These are phyloP conservation scores for Brassica carinata DNA, from an alignment of 345 rosid species.

Conservation along the genomic window DNA sequence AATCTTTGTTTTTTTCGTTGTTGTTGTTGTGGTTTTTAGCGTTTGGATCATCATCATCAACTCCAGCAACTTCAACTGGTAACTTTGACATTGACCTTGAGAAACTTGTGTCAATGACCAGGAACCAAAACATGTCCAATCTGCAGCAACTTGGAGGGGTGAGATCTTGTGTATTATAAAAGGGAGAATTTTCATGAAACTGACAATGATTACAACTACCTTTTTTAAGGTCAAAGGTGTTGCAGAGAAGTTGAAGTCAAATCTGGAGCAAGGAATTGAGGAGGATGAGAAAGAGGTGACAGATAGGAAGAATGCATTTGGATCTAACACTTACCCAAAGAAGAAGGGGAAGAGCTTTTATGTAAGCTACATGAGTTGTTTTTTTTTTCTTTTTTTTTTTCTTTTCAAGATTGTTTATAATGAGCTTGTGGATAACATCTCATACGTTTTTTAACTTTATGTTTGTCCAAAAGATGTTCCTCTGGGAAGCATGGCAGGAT, in stretches of 20 bases:
- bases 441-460: conserved; percentile 15
- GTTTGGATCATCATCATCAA: conserved; percentile 42
- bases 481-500: conserved; percentile 99
- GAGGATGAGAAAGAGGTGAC: conserved; percentile 71
- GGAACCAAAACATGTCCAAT: conserved; percentile 66
- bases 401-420: not conserved
- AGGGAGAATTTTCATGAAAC: not conserved
- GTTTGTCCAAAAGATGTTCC: conserved; percentile 63
- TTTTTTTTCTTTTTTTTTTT: not conserved
- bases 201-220: conserved; percentile 8
- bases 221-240: conserved; percentile 72
- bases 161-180: conserved; percentile 30
- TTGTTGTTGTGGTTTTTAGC: conserved; percentile 7
- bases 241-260: conserved; percentile 62
- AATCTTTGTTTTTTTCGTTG: not conserved
- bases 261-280: conserved; percentile 59
- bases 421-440: conserved; percentile 14
- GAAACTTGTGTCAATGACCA: conserved; percentile 74
- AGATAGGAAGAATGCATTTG: conserved; percentile 77
- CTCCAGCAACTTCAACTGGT: conserved; percentile 49
- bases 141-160: conserved; percentile 79
- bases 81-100: conserved; percentile 74
- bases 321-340: conserved; percentile 88
- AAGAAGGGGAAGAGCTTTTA: conserved; percentile 84
- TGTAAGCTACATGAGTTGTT: conserved; percentile 44